These are phyloP conservation scores for Aspergillus floridensis DNA, from an alignment of 2,329 filamentous ascomycete genomes.

Conservation along the genomic window DNA sequence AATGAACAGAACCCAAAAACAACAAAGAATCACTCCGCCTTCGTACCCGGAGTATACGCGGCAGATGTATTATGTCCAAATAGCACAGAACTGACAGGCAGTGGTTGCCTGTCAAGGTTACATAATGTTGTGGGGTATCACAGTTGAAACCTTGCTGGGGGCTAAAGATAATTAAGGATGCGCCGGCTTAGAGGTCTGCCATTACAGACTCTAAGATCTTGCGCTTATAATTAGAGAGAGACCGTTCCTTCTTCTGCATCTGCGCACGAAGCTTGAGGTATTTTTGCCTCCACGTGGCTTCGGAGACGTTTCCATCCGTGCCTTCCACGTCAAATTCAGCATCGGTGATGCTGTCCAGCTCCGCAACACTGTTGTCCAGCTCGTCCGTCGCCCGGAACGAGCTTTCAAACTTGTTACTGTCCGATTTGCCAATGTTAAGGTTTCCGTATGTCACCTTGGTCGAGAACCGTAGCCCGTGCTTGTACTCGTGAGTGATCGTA, in stretches of 20 bases:
- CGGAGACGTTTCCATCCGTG: conserved; percentile 20
- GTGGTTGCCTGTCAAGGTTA: background rate
- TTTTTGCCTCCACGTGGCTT: conserved; percentile 40
- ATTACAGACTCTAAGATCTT: conserved; percentile 46
- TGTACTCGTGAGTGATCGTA: conserved; percentile 29
- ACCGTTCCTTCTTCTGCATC: conserved; percentile 39
- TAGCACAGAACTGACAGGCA: background rate
- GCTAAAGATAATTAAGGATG: background rate
- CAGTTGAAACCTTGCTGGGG: background rate
- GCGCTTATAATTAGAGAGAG: conserved; percentile 41
- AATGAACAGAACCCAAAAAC: conserved; percentile 7
- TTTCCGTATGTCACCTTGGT: conserved; percentile 28
- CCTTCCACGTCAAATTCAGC: conserved; percentile 30
- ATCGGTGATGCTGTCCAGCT: conserved; percentile 24
- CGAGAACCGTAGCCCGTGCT: conserved; percentile 21
- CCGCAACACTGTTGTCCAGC: conserved; percentile 16
- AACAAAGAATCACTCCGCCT: background rate
- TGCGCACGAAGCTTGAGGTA: conserved; percentile 39
- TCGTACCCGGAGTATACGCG: background rate
- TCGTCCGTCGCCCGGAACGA: conserved; percentile 8
- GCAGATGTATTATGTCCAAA: background rate
- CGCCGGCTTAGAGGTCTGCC: conserved; percentile 34
- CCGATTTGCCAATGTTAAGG: conserved; percentile 10
- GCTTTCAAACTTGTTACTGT: conserved; percentile 11
- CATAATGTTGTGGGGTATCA: conserved; percentile 3